Evolutionary conservation across 352 stramenopile species (phyloP).

Genomic region (Elongisporangium anandrum): DNA sequence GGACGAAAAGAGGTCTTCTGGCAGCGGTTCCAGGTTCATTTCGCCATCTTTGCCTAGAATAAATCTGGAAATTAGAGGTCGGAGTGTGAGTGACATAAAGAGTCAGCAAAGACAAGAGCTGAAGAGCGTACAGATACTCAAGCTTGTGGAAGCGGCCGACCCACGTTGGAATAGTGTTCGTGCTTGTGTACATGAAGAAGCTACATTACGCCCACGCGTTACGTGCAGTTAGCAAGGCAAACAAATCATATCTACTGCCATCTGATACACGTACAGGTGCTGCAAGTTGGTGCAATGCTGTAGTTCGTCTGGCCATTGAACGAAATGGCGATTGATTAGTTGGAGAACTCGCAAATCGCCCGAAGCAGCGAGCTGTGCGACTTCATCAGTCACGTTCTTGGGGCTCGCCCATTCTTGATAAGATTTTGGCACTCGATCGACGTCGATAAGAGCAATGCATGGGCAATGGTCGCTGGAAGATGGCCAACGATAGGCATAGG

Average conservation of each 20-base stretch:
- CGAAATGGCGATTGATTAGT: slow-evolving; percentile 26
- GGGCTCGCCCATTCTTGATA: slow-evolving; percentile 31
- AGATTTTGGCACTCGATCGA: slow-evolving; percentile 18
- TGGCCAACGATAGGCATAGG: too few species aligned
- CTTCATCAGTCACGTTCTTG: slow-evolving; percentile 24
- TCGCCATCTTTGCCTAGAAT: slow-evolving; percentile 31
- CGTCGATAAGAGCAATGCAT: too few species aligned
- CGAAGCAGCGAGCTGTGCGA: slow-evolving; percentile 14
- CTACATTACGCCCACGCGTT: slow-evolving; percentile 10
- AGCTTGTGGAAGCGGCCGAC: slow-evolving; percentile 23
- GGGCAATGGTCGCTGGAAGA: too few species aligned
- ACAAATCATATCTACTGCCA: background rate
- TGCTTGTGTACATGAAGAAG: slow-evolving; percentile 36
- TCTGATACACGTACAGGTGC: slow-evolving; percentile 17
- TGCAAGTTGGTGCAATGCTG: slow-evolving; percentile 19
- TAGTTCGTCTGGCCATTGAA: slow-evolving; percentile 19
- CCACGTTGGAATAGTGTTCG: slow-evolving; percentile 24
- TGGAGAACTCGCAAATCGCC: slow-evolving; percentile 29
- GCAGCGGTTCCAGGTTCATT: slow-evolving; percentile 12
- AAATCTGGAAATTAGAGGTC: slow-evolving; percentile 13
- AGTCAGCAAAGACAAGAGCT: background rate
- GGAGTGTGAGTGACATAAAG: slow-evolving; percentile 23
- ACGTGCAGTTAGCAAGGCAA: background rate
- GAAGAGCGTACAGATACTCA: slow-evolving; percentile 26
- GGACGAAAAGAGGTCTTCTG: slow-evolving; percentile 27